phyloP scores from a whole-genome alignment of 352 stramenopile genomes.

The Globisporangium sylvaticum region DNA sequence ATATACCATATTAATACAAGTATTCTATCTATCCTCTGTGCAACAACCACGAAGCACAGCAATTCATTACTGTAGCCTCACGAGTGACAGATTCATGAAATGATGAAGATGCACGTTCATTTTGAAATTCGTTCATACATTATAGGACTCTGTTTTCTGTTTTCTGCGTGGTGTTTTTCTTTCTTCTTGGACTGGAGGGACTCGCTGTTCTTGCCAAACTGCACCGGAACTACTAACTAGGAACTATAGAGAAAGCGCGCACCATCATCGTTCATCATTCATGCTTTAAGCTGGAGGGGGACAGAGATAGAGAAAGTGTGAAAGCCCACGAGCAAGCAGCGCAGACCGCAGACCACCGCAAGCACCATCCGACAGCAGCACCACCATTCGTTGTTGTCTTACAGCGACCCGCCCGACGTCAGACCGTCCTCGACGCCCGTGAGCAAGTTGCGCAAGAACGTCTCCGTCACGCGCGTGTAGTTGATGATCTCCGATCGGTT shows the following conservation, averaged over 20 bases:
- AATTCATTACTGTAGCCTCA: neutral
- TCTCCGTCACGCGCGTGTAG: slow-evolving; percentile 92
- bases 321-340: neutral
- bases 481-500: slow-evolving; percentile 93
- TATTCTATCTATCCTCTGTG: slow-evolving; percentile 6
- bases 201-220: neutral
- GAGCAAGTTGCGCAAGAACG: slow-evolving; percentile 89
- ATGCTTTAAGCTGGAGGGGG: neutral
- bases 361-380: neutral
- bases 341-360: neutral
- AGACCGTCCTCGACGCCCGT: slow-evolving; percentile 88
- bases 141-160: slow-evolving; percentile 2
- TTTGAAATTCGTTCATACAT: slow-evolving; percentile 14
- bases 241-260: slow-evolving; percentile 10
- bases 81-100: neutral
- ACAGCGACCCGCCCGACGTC: slow-evolving; percentile 38
- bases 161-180: neutral
- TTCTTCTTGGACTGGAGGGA: neutral
- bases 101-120: neutral
- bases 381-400: neutral
- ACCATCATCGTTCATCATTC: neutral
- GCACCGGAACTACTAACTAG: slow-evolving; percentile 1
- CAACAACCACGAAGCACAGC: neutral
- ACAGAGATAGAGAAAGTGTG: neutral
- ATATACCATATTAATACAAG: slow-evolving; percentile 7